A percentile compares a stretch with the other conserved stretches of the same genome.
Evolutionary conservation across 805 yeast genomes (phyloP).

Genomic region (Metschnikowia bowlesiae): DNA sequence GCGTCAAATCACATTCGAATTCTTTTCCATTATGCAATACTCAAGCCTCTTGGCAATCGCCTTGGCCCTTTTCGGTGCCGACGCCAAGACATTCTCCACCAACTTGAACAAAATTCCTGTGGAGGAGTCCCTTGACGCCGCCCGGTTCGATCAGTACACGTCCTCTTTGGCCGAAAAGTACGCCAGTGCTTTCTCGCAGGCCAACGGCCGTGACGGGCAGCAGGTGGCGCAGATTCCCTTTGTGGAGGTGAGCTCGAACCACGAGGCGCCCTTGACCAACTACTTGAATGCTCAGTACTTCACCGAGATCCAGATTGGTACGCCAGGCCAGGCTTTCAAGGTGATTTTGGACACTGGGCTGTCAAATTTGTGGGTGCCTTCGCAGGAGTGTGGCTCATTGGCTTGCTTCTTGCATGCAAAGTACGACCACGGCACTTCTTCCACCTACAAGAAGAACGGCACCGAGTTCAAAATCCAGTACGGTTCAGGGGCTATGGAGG

Average conservation of each 20-base stretch:
- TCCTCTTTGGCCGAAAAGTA: constrained; percentile 60
- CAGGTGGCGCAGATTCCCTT: constrained; percentile 19
- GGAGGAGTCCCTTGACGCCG: constrained; percentile 52
- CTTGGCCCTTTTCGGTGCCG: constrained; percentile 32
- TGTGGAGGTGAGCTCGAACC: constrained; percentile 23
- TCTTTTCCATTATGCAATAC: constrained; percentile 26
- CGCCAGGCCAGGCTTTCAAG: constrained; percentile 91
- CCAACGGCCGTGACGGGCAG: constrained; percentile 14
- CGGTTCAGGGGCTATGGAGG: constrained; percentile 91
- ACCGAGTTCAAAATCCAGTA: constrained; percentile 79
- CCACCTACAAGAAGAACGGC: constrained; percentile 84
- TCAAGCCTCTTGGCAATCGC: constrained; percentile 43
- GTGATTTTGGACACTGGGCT: constrained; percentile 96
- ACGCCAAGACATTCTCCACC: constrained; percentile 52
- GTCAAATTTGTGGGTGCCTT: constrained; percentile 95
- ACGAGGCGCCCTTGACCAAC: constrained; percentile 83
- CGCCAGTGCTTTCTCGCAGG: constrained; percentile 43
- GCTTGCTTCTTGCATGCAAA: constrained; percentile 94
- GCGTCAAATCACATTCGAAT: neutral
- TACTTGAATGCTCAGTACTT: constrained; percentile 95
- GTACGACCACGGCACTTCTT: constrained; percentile 79
- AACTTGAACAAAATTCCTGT: constrained; percentile 56
- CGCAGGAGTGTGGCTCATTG: constrained; percentile 80
- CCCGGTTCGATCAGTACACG: constrained; percentile 50
- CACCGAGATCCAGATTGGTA: constrained; percentile 86